Base-by-base conservation (phyloP, 106 monocot genomes). In the Platanthera zijinensis region DNA sequence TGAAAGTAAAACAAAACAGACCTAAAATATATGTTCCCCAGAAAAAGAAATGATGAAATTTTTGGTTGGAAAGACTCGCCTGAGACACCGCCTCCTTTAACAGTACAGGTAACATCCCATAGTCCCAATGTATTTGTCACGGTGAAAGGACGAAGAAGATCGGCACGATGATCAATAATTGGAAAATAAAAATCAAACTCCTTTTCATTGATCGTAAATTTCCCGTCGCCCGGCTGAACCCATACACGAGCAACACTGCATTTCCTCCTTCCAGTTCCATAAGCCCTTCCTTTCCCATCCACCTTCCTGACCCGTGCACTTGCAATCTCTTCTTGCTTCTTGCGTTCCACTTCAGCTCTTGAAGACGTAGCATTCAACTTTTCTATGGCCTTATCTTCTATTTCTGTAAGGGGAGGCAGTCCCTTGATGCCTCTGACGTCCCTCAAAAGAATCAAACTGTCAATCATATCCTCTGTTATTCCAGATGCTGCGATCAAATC, bases 181-280 rank as follows among this genome's bases (percentile, higher is more conserved):
- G 97, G 89, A 47, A 99, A 99, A 80, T 99, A 94, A 14, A 78
- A 73, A 85, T 99, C 97, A 80, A 99, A 92, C 54, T 87, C 79
- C 75, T 94, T 99, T 14, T 91, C 94, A 78, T 99, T 99, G 50
- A 94, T 86, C 3, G 90, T 53, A 49, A 99, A 88, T 47, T 88
- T 94, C 48, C 97, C 97, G 77, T 86, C 83, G 48, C 97, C 94
- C 50, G 89, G 97, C 79, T 91, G 74, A 79, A 99, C 89, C 88
- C 91, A 94, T 21, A 99, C 97, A 82, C 94, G 89, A 18, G 97
- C 91, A 59, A 94, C 72, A 69, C 94, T 86, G 77, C 97, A 99
- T 81, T 99, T 99, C 80, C 94, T 91, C 88, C 87, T 84, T 50
- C 91, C 97, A 15, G 94, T 99, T 77, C 91, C 97, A 85, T 99